Evolutionary conservation across 805 yeast species (phyloP).

Genomic region (Saccharomycopsis javanensis): DNA sequence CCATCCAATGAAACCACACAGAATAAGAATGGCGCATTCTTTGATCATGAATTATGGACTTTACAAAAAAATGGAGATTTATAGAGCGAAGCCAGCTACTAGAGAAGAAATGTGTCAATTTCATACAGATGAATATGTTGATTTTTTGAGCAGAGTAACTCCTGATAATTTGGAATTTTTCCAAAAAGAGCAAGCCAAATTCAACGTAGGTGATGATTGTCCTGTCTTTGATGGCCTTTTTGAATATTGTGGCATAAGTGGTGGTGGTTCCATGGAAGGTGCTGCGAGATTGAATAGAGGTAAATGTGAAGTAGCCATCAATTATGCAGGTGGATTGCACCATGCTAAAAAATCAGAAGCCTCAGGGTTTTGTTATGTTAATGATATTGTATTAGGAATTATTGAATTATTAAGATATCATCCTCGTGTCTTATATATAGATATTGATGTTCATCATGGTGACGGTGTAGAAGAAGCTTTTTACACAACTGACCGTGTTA

Average conservation of each 20-base stretch:
- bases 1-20: slow-evolving; percentile 98
- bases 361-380: slow-evolving; percentile 83
- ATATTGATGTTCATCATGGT: slow-evolving; percentile 88
- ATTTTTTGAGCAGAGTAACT: slow-evolving; percentile 79
- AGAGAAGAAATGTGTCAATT: slow-evolving; percentile 97
- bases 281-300: slow-evolving; percentile 73
- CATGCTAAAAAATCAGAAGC: slow-evolving; percentile 90
- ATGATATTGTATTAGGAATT: slow-evolving; percentile 82
- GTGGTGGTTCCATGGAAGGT: slow-evolving; percentile 89
- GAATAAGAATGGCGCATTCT: slow-evolving; percentile 97
- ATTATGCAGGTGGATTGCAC: slow-evolving; percentile 90
- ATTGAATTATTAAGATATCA: slow-evolving; percentile 70
- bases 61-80: slow-evolving; percentile 94
- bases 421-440: slow-evolving; percentile 80
- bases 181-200: slow-evolving; percentile 78
- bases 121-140: slow-evolving; percentile 95
- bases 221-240: slow-evolving; percentile 75
- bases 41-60: slow-evolving; percentile 94
- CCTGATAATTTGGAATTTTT: slow-evolving; percentile 87
- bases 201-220: slow-evolving; percentile 94
- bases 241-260: slow-evolving; percentile 68
- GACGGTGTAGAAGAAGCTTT: slow-evolving; percentile 95
- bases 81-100: slow-evolving; percentile 95
- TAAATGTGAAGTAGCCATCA: slow-evolving; percentile 84
- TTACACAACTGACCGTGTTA: slow-evolving; percentile 82